Evolutionary conservation across 768 basidiomycete genomes (phyloP), one percentile per base, ranked within the genome.

Genomic region (Podaxis carcinomalis): DNA sequence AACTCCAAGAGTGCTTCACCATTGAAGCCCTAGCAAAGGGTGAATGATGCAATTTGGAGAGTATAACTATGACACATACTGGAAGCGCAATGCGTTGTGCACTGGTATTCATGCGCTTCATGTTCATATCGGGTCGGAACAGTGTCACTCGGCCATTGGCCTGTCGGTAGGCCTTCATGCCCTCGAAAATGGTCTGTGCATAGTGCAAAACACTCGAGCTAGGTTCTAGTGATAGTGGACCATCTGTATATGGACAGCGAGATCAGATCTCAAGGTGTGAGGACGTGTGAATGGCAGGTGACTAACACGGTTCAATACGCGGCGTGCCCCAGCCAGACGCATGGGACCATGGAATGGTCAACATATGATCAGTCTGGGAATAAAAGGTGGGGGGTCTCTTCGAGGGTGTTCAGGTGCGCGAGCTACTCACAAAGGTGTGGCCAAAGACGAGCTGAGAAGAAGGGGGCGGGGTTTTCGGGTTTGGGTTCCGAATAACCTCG

Each of bases 51-150:
- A 42, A 37, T 50, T 46, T 7, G 13, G 4, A 37, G n/a, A 57
- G 25, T 10, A 16, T 52, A 28, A 55, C 47, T 23, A 47, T 5
- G 60, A n/a, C 21, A 74, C 85, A 59, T 62, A 90, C 90, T 9
- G 91, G 91, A 51, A 93, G 71, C 19, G 89, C 92, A 57, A 93
- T 78, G 44, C 95, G 85, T 25, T 74, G 66, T 13, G 95, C 95
- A 68, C 89, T 92, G 50, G 65, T 82, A 75, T 93, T 93, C 94
- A 98, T 95, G 27, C 95, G 87, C 69, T 87, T 87, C 94, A 98
- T 96, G 77, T 98, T 97, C 92, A 93, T 92, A 74, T 97, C 93
- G 2, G 95, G 96, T 49, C 95, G 80, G 82, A 98, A 98, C 65
- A 98, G 75, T 16, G 89, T 84, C 21, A 95, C 84, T 27, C 82